phyloP scores from a whole-genome alignment of 768 basidiomycete species.

The Tricholomella constricta region DNA sequence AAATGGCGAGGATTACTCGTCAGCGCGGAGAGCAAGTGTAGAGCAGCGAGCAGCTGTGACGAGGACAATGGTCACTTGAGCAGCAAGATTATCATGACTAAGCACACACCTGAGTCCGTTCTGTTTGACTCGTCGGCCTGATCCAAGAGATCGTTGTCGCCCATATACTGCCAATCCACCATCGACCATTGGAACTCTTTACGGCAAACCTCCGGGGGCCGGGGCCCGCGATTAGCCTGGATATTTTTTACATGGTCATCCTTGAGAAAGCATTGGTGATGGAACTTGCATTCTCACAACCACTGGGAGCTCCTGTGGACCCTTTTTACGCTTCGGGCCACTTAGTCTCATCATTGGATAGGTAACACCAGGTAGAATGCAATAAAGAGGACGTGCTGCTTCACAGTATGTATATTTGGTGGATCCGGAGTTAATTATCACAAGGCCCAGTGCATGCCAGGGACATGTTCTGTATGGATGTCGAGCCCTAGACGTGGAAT shows the following conservation, averaged over 20 bases:
- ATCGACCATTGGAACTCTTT: constrained; percentile 9
- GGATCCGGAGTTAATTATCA: too few species aligned
- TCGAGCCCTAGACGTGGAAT: too few species aligned
- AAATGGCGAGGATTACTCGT: constrained; percentile 3
- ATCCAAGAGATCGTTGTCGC: constrained; percentile 14
- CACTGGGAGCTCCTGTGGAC: too few species aligned
- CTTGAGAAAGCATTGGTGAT: constrained; percentile 4
- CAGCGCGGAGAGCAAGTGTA: neutral
- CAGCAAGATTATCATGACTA: neutral
- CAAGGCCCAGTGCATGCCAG: too few species aligned
- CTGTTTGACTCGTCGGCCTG: constrained; percentile 9
- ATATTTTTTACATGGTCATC: constrained; percentile 10
- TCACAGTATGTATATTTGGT: too few species aligned
- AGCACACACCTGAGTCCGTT: neutral
- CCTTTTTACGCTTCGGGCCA: too few species aligned
- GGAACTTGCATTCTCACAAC: too few species aligned
- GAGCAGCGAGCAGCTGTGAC: neutral
- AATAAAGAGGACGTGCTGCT: too few species aligned
- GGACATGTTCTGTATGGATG: too few species aligned
- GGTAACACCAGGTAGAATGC: too few species aligned
- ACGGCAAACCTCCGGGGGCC: neutral
- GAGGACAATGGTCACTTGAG: neutral
- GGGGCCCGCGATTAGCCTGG: too few species aligned
- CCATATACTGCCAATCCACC: constrained; percentile 12
- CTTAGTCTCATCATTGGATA: too few species aligned